Evolutionary conservation across 257 asterid species (phyloP).

Genomic region (Ophiorrhiza pumila): DNA sequence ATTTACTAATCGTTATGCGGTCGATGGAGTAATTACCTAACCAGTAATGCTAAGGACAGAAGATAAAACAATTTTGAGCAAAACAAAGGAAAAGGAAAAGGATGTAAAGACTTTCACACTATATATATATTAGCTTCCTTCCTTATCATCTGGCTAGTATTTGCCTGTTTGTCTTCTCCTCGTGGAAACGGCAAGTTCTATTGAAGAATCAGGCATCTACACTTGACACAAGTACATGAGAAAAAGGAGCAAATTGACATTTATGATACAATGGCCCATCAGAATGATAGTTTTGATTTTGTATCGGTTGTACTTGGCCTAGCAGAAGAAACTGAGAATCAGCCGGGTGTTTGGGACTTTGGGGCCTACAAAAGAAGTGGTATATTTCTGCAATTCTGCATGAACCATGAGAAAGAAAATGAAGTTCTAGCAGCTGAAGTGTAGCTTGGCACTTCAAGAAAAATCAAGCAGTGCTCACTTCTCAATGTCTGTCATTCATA

Average conservation of each 20-base stretch:
- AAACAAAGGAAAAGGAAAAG: neutral
- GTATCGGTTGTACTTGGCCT: neutral
- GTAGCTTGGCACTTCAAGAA: conserved; percentile 12
- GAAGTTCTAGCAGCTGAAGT: conserved; percentile 18
- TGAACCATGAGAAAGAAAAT: neutral
- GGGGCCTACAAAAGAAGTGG: conserved; percentile 4
- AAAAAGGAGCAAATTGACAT: neutral
- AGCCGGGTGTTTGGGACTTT: neutral
- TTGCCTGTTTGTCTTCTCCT: conserved; percentile 7
- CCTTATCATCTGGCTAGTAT: neutral
- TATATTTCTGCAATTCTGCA: conserved; percentile 3
- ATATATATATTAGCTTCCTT: conserved; percentile 9
- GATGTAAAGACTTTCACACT: neutral
- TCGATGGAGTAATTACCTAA: conserved; percentile 22
- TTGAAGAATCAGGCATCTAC: neutral
- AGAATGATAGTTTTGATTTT: neutral
- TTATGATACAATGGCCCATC: conserved; percentile 4
- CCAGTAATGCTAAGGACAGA: conserved; percentile 20
- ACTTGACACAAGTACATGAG: neutral
- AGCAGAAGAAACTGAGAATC: neutral
- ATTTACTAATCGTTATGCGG: conserved; percentile 12
- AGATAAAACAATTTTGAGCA: neutral
- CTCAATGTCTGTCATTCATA: conserved; percentile 33
- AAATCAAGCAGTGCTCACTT: conserved; percentile 34
- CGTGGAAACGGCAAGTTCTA: conserved; percentile 1